Base-by-base conservation (phyloP, 768 basidiomycete species). In the Suillus occidentalis region DNA sequence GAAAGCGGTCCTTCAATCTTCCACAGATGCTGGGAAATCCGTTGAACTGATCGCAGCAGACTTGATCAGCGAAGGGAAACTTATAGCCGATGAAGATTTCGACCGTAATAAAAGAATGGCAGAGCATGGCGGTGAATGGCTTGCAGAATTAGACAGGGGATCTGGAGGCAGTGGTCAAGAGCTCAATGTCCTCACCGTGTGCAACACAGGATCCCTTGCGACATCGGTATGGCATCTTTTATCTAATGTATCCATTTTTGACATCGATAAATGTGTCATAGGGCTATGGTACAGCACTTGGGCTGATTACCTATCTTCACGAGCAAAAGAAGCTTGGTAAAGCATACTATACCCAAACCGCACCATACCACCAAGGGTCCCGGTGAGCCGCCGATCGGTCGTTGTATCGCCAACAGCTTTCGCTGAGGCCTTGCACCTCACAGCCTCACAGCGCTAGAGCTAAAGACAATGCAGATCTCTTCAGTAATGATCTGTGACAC, bases 401-500 rank as follows among this genome's bases (percentile, higher is more conserved):
- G 12, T 42, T 22, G 18, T 22, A 55, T 55, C 31, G n/a, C 53
- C 28, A 31, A 53, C 39, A 31, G 45, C 20, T 14, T 31, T n/a
- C 49, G 31, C 16, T 59, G 25, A 63, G 28, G 6, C 22, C 25
- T 37, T 2, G 34, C 9, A 22, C 7, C 6, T 49, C 61, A 52
- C 59, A 94, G 96, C 66, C 82, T 98, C 58, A 99, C 97, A 6
- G 90, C 95, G 3, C 78, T 96, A 61, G 97, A 98, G 72, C 85
- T 99, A 31, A 87, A 92, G 68, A 90, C 89, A 4, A 85, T 98
- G 53, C 80, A 87, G 42, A 90, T 96, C 16, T 91, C 94, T 0
- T 91, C 92, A 5, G 88, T 90, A 6, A 97, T 99, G 94, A 89
- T 99, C 57, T 97, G 95, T 72, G 97, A 99, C 73, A 97, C 94